Base-by-base conservation (phyloP, 257 asterid genomes). In the Solanum clarkiae region DNA sequence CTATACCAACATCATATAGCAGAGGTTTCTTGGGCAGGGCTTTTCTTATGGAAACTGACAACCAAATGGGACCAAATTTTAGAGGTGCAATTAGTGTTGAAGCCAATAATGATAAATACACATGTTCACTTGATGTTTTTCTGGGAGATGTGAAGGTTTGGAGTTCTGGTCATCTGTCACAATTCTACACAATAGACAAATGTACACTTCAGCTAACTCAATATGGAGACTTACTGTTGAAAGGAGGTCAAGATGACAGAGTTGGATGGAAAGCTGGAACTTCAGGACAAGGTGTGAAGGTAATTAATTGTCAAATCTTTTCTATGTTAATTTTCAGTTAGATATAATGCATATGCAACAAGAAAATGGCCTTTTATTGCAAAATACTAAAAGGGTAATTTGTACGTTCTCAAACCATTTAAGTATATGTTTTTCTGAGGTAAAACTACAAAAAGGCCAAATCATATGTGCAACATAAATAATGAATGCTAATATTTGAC, bases 181-280 rank as follows among this genome's bases (percentile, higher is more conserved):
- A 82, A 86, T 95, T 95, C 84, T 92, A 92, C 62, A 86, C 97
- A 0, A 84, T 53, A 0, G 97, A 91, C 13, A 90, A 86, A 72
- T 95, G 99, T 77, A 91, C 87, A 77, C 89, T 95, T 45, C 88
- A 94, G 87, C 47, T 95, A 3, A 88, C 93, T 0, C 84, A 69
- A 6, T 10, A 65, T 24, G 99, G 99, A 8, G 94, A 94, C 83
- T 86, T 95, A 85, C 90, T 92, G 77, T 90, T 94, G 89, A 93
- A 90, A 81, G 94, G 92, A 77, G 94, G 91, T 15, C 80, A 84
- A 81, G 86, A 86, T 1, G 94, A 87, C 6, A 72, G 84, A 47
- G 81, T 95, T 72, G 99, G 98, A 44, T 95, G 98, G 99, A 88
- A 92, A 85, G 91, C 91, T 88, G 99, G 99, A 24, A 95, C 99